Percentiles rank a stretch among this genome's conserved stretches.
These are phyloP conservation scores for Candida dajiaensis DNA, from an alignment of 805 yeast genomes.

Conservation along the genomic window DNA sequence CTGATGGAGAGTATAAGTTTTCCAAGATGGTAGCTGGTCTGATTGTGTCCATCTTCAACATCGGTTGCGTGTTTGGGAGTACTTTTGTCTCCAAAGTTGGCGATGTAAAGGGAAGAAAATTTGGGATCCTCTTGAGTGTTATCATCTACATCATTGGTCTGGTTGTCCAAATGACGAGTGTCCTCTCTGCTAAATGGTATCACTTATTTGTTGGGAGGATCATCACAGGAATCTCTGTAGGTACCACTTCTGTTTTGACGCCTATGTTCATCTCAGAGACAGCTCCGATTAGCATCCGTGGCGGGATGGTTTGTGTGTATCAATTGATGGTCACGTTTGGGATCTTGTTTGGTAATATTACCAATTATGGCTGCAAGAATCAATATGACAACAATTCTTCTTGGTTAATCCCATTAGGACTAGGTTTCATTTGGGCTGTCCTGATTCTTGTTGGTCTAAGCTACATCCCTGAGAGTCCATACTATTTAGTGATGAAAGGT, in stretches of 20 bases:
- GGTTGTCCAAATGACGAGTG: conserved; percentile 51
- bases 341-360: conserved; percentile 65
- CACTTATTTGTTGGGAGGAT: conserved; percentile 61
- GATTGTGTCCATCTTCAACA: conserved; percentile 51
- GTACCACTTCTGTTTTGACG: conserved; percentile 68
- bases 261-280: conserved; percentile 70
- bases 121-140: conserved; percentile 48
- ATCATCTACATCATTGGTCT: conserved; percentile 56
- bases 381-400: conserved; percentile 41
- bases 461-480: conserved; percentile 66
- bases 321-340: conserved; percentile 68
- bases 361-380: conserved; percentile 52
- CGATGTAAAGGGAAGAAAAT: conserved; percentile 56
- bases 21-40: conserved; percentile 46
- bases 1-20: conserved; percentile 34
- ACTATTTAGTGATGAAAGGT: conserved; percentile 40
- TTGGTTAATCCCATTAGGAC: conserved; percentile 65
- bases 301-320: conserved; percentile 64
- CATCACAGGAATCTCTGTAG: conserved; percentile 72
- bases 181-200: conserved; percentile 40
- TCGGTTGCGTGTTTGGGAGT: conserved; percentile 71
- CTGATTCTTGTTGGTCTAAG: conserved; percentile 38
- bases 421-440: conserved; percentile 37
- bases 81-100: conserved; percentile 48
- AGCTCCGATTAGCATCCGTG: conserved; percentile 63